These are phyloP conservation scores for Cercospora citrullina DNA, from an alignment of 2,329 filamentous ascomycete genomes.

Conservation along the genomic window DNA sequence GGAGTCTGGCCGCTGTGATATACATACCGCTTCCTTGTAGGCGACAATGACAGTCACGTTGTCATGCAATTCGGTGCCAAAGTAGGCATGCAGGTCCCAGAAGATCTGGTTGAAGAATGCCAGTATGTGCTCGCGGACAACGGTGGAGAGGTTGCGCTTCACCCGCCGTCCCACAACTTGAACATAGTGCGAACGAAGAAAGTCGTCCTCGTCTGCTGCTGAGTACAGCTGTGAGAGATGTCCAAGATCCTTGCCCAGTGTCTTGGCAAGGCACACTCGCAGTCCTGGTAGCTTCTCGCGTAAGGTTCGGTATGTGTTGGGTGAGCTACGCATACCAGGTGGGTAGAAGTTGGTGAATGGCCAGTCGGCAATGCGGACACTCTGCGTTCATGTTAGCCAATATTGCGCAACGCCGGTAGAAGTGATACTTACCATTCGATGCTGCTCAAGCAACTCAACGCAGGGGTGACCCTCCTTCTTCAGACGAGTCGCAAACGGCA, in stretches of 20 bases:
- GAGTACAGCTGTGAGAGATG: conserved; percentile 4
- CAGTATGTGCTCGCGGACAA: conserved; percentile 24
- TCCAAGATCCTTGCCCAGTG: neutral
- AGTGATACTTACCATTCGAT: conserved; percentile 20
- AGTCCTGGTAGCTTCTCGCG: conserved; percentile 20
- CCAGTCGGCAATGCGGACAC: conserved; percentile 16
- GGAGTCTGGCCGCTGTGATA: neutral
- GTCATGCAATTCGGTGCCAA: conserved; percentile 6
- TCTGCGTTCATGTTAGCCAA: neutral
- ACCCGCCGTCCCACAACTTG: conserved; percentile 19
- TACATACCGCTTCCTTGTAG: conserved; percentile 22
- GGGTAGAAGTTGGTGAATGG: conserved; percentile 25
- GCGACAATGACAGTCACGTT: conserved; percentile 25
- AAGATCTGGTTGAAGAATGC: conserved; percentile 27
- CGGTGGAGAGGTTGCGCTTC: conserved; percentile 16
- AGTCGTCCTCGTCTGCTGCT: conserved; percentile 11
- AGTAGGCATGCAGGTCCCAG: conserved; percentile 20
- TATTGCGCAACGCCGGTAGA: neutral
- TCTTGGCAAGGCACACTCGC: conserved; percentile 12
- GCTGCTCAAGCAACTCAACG: conserved; percentile 24
- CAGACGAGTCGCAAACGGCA: conserved; percentile 22
- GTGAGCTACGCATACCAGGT: conserved; percentile 19
- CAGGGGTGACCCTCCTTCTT: conserved; percentile 25
- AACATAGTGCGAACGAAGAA: conserved; percentile 23
- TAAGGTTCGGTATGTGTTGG: conserved; percentile 16